Evolutionary conservation across 1,284 basidiomycete genomes (phyloP).

Genomic region (Ceratobasidium theobromae): DNA sequence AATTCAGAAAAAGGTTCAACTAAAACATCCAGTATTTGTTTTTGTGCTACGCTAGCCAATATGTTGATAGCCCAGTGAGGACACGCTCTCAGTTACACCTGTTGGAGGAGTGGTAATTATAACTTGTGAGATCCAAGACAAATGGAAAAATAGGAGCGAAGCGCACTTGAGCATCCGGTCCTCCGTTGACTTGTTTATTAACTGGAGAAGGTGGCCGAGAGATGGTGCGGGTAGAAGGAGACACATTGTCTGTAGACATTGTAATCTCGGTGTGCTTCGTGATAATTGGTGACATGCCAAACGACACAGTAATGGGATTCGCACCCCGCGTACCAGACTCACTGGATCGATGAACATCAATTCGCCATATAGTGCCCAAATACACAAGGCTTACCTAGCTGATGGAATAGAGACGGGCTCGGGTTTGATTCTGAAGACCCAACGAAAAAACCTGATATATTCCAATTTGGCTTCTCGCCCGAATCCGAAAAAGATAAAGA

Average conservation of each 20-base stretch:
- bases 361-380: neutral
- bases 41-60: too few species aligned
- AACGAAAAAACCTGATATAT: constrained; percentile 37
- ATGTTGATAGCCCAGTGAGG: too few species aligned
- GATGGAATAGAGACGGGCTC: neutral
- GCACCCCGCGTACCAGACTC: neutral
- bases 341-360: neutral
- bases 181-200: neutral
- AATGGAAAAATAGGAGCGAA: too few species aligned
- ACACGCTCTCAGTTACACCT: too few species aligned
- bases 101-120: too few species aligned
- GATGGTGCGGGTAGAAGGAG: neutral
- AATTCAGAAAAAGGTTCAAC: too few species aligned
- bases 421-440: constrained; percentile 12
- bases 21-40: too few species aligned
- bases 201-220: constrained; percentile 9
- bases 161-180: neutral
- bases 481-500: constrained; percentile 47
- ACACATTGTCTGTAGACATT: neutral
- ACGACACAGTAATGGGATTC: neutral
- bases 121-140: too few species aligned
- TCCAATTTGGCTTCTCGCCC: constrained; percentile 42
- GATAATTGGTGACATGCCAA: neutral
- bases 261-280: constrained; percentile 20
- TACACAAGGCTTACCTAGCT: neutral